Evolutionary conservation across 75 land plant genomes (phyloP).

Genomic region (Sequoiadendron giganteum): DNA sequence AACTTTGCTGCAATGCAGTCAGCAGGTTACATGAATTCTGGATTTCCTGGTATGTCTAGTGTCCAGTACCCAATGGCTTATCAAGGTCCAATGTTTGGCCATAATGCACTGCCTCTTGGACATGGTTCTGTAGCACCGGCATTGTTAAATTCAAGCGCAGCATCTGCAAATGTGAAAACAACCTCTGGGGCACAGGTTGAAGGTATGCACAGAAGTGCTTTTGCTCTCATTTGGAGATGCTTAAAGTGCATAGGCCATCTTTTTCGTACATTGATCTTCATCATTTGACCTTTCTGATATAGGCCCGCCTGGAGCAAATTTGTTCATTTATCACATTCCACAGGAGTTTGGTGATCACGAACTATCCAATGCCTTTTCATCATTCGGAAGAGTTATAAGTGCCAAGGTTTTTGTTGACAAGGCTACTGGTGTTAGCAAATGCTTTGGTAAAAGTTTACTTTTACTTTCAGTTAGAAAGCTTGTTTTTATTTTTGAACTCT

Average conservation of each 20-base stretch:
- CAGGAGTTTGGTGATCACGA: constrained; percentile 95
- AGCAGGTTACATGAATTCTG: constrained; percentile 44
- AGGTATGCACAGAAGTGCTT: constrained; percentile 44
- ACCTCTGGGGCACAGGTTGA: constrained; percentile 70
- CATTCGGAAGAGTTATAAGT: constrained; percentile 88
- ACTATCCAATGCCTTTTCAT: constrained; percentile 72
- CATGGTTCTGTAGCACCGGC: constrained; percentile 32
- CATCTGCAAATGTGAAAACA: constrained; percentile 37
- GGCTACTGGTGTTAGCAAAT: constrained; percentile 94
- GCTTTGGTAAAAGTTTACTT: constrained; percentile 65
- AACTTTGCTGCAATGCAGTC: constrained; percentile 33
- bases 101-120: constrained; percentile 31
- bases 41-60: constrained; percentile 45
- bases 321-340: constrained; percentile 97
- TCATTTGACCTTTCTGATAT: constrained; percentile 13
- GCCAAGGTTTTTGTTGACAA: constrained; percentile 96
- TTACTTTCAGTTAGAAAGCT: neutral
- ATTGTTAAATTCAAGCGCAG: constrained; percentile 26
- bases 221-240: neutral
- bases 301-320: constrained; percentile 98
- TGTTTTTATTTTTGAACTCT: neutral
- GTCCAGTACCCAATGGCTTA: constrained; percentile 68
- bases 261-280: neutral
- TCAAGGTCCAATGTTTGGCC: constrained; percentile 58
- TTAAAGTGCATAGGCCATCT: neutral